Evolutionary conservation across 768 basidiomycete genomes (phyloP).

Genomic region (Vararia minispora): DNA sequence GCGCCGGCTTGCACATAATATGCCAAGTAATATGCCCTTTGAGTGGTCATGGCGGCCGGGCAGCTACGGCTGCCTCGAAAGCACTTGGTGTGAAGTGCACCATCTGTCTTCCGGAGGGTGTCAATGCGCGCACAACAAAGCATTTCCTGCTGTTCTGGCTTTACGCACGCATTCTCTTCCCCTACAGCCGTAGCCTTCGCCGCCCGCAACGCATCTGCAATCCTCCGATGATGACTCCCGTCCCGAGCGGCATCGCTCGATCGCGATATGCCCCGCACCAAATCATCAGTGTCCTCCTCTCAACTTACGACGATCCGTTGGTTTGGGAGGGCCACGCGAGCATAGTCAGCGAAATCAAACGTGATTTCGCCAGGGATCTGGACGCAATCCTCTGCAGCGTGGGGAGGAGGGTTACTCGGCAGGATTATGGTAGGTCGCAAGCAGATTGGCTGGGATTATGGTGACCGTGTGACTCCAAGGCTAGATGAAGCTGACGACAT

Average conservation of each 20-base stretch:
- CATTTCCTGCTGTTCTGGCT: constrained; percentile 28
- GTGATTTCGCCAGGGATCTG: constrained; percentile 39
- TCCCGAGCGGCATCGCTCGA: constrained; percentile 40
- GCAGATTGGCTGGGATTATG: constrained; percentile 56
- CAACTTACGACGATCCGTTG: constrained; percentile 58
- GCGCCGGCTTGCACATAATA: constrained; percentile 44
- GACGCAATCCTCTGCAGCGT: constrained; percentile 71
- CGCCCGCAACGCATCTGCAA: constrained; percentile 39
- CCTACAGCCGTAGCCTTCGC: constrained; percentile 25
- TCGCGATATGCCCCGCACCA: no score
- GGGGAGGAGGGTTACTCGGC: constrained; percentile 62
- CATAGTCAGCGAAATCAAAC: constrained; percentile 54
- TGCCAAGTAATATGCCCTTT: constrained; percentile 65
- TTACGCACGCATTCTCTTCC: constrained; percentile 43
- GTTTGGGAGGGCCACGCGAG: constrained; percentile 75
- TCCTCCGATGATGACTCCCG: constrained; percentile 49
- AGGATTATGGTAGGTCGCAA: constrained; percentile 63
- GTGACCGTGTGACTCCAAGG: constrained; percentile 23
- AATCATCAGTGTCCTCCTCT: constrained; percentile 59
- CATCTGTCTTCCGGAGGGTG: constrained; percentile 53
- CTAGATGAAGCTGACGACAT: neutral
- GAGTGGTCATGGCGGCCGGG: constrained; percentile 73
- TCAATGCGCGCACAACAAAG: constrained; percentile 34
- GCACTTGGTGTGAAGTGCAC: constrained; percentile 49
- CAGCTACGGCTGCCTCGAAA: constrained; percentile 52